Evolutionary conservation across 306 rosid genomes (phyloP), one percentile per base, ranked within the genome.

Genomic region (Cucurbita maxima): DNA sequence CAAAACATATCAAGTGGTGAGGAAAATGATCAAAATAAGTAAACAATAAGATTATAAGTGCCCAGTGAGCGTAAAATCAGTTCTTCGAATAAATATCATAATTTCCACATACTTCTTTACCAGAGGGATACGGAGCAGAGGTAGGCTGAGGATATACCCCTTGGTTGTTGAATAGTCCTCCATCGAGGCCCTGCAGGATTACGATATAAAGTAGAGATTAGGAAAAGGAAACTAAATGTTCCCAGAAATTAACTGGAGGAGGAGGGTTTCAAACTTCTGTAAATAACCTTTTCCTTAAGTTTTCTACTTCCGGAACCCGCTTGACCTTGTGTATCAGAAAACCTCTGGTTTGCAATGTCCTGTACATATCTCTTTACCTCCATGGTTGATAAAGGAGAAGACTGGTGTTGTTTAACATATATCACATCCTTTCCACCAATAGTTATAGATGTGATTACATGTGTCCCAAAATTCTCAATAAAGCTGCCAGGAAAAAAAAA

Each of bases 381-480:
- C 82, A 69, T 79, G 68, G 83, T 89, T 60, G 96, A 83, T 75
- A 92, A 76, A 37, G 94, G 85, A 44, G 97, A 92, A 68, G 87
- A 76, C 56, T 81, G 83, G 83, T 87, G 96, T 77, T 92, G 97
- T 83, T 88, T 92, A 43, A 89, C 88, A 66, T 83, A 92, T 74
- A 92, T 87, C 63, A 89, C 87, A 84, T 92, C 97, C 82, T 92
- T 88, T 58, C 97, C 96, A 25, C 97, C 96, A 76, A 92, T 89
- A 19, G 97, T 92, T 77, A 92, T 77, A 37, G 97, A 92, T 43
- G 86, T 83, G 67, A 92, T 88, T 9, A 92, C 84, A 81, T 92
- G 96, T 3, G 97, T 92, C 79, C 97, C 97, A 77, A 86, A 92
- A 75, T 79, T 89, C 77, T 92, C 96, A 53, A 92, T 89, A 71